Conservation (phyloP, 305 asterid genomes). For the Nicotiana rustica region DNA sequence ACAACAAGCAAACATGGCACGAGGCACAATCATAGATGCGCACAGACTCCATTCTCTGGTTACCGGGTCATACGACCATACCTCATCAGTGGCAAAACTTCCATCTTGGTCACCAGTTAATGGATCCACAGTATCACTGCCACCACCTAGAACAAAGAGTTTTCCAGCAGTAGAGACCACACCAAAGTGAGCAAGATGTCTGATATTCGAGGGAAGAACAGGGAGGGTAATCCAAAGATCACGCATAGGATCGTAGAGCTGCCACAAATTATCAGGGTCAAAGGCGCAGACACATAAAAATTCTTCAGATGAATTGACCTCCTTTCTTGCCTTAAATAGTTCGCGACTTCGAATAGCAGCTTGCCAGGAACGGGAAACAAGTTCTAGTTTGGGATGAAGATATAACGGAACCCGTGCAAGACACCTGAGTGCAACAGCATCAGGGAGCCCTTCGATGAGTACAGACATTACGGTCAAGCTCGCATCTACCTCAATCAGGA, state of each 20-base stretch:
- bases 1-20: slow-evolving; percentile 98
- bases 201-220: slow-evolving; percentile 76
- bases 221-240: slow-evolving; percentile 97
- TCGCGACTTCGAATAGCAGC: slow-evolving; percentile 77
- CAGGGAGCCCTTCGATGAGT: slow-evolving; percentile 99
- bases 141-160: slow-evolving; percentile 91
- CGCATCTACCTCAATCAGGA: slow-evolving; percentile 39
- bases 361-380: slow-evolving; percentile 91
- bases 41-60: slow-evolving; percentile 69
- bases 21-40: slow-evolving; percentile 86
- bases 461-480: slow-evolving; percentile 65
- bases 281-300: slow-evolving; percentile 85
- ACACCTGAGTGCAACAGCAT: slow-evolving; percentile 91
- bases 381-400: slow-evolving; percentile 79
- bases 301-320: slow-evolving; percentile 78
- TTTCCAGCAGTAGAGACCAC: slow-evolving; percentile 87
- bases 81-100: slow-evolving; percentile 89
- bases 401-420: slow-evolving; percentile 92
- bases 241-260: slow-evolving; percentile 81
- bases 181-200: slow-evolving; percentile 95
- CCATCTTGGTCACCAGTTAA: slow-evolving; percentile 96
- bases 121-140: slow-evolving; percentile 97
- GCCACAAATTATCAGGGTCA: slow-evolving; percentile 98
- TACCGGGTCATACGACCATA: slow-evolving; percentile 88
- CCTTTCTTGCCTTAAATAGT: slow-evolving; percentile 87